Evolutionary conservation across 768 basidiomycete genomes (phyloP), one percentile per base, ranked within the genome.

Genomic region (Suillus paluster): DNA sequence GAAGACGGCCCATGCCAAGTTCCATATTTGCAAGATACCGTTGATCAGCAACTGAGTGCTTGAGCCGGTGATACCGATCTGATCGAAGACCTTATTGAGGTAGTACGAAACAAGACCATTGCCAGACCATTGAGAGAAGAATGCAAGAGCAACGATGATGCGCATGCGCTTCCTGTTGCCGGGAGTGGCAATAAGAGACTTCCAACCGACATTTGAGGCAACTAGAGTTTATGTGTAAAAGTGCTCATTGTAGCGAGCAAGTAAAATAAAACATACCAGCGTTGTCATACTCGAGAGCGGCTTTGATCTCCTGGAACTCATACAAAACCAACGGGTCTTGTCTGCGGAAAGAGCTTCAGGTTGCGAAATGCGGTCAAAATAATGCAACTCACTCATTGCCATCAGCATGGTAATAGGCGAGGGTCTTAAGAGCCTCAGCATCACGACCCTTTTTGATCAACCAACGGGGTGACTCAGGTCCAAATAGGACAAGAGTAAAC

Each of bases 121-220:
- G 15, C 90, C 91, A 11, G 89, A 92, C 91, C 90, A 92, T 68
- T 91, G 89, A 3, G 90, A 92, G 83, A 93, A 92, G 83, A 90
- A 90, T 52, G 89, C 90, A 59, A 93, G 78, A 52, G 88, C 88
- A 64, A 90, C 71, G 73, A 94, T 89, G 73, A 93, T 89, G 59
- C 83, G 77, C 82, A 94, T 83, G 61, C 93, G 90, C 74, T 80
- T 87, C 65, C 85, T 79, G 82, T 94, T 94, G 57, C 91, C 92
- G 33, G 81, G 73, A 49, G 84, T 91, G 46, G 78, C 68, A 70
- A 92, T 75, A 66, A 95, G 82, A 3, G 88, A 81, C 68, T 83
- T 86, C 87, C 87, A 94, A 62, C 87, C 87, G 48, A 90, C 76
- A 64, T 85, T 86, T 57, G 79, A 71, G 19, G 81, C 80, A 46